Conservation (phyloP, 225 moss, liverwort and hornwort species). For the Sphagnum contortum region DNA sequence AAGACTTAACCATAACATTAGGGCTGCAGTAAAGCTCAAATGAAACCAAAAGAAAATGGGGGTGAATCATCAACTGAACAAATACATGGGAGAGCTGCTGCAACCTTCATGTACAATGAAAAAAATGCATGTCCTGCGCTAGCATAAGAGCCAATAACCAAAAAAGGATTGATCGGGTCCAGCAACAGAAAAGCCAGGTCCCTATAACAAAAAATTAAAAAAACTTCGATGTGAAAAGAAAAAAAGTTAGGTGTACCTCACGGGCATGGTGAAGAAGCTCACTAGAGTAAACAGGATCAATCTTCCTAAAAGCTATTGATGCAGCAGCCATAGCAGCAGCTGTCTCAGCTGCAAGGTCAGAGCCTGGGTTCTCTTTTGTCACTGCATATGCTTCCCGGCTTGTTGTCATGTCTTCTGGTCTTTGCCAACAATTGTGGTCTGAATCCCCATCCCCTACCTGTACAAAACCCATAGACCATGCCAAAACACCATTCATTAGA, state of each 20-base stretch:
- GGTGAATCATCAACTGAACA: neutral
- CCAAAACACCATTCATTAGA: neutral
- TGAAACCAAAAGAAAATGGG: neutral
- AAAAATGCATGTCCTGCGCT: neutral
- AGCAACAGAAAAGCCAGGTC: too few relatives aligned
- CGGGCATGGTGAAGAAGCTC: slow-evolving; percentile 23
- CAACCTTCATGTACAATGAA: neutral
- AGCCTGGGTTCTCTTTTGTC: slow-evolving; percentile 16
- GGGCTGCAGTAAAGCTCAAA: too few relatives aligned
- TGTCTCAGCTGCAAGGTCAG: slow-evolving; percentile 26
- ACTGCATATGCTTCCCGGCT: slow-evolving; percentile 21
- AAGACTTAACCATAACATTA: neutral
- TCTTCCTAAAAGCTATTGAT: slow-evolving; percentile 15
- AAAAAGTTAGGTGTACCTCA: slow-evolving; percentile 5
- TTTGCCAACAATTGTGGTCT: slow-evolving; percentile 22
- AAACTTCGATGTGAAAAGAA: neutral
- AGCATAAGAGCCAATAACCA: neutral
- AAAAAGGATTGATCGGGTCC: too few relatives aligned
- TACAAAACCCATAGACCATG: neutral
- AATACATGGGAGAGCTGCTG: neutral
- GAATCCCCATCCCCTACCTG: slow-evolving; percentile 28
- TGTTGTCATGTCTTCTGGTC: slow-evolving; percentile 31
- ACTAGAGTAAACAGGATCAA: slow-evolving; percentile 18
- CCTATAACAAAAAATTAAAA: too few relatives aligned
- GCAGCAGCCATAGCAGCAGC: slow-evolving; percentile 26